These are phyloP conservation scores for Fragosphaeria purpurea DNA, from an alignment of 2,329 filamentous ascomycete species.

Conservation along the genomic window DNA sequence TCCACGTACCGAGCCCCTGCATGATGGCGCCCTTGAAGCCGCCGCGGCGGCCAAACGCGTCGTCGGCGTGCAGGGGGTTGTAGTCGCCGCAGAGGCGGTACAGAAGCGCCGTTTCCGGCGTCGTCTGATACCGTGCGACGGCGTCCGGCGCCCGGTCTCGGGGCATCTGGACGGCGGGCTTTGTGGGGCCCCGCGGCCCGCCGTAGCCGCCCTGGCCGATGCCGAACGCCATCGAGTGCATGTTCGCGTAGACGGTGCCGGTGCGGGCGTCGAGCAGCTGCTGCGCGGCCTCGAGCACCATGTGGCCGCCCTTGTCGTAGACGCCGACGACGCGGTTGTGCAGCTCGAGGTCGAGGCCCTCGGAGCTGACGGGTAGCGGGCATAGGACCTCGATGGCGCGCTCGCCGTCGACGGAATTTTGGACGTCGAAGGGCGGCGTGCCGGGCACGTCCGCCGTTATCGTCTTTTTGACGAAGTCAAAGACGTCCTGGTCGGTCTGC, in stretches of 20 bases:
- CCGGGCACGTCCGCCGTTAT: conserved; percentile 26
- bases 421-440: conserved; percentile 29
- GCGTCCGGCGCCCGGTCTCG: conserved; percentile 25
- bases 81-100: conserved; percentile 39
- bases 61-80: conserved; percentile 36
- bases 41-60: conserved; percentile 29
- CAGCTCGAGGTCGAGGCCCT: conserved; percentile 28
- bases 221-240: conserved; percentile 31
- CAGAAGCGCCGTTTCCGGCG: conserved; percentile 27
- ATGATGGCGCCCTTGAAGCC: conserved; percentile 36
- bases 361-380: conserved; percentile 25
- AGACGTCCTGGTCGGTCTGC: conserved; percentile 33
- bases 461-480: conserved; percentile 29
- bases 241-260: conserved; percentile 26
- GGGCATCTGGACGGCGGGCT: conserved; percentile 21
- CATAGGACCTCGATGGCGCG: conserved; percentile 28
- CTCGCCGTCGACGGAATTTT: conserved; percentile 32
- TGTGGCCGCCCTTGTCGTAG: conserved; percentile 34
- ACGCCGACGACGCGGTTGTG: conserved; percentile 30
- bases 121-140: conserved; percentile 27
- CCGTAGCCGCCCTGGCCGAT: conserved; percentile 36
- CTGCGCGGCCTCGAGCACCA: conserved; percentile 32
- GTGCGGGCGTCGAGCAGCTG: conserved; percentile 29
- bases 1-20: conserved; percentile 38
- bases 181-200: conserved; percentile 30